Percentiles rank a stretch among this genome's conserved stretches.
Evolutionary conservation across 2,329 filamentous ascomycete species (phyloP).

Genomic region (Colletotrichum simmondsii): DNA sequence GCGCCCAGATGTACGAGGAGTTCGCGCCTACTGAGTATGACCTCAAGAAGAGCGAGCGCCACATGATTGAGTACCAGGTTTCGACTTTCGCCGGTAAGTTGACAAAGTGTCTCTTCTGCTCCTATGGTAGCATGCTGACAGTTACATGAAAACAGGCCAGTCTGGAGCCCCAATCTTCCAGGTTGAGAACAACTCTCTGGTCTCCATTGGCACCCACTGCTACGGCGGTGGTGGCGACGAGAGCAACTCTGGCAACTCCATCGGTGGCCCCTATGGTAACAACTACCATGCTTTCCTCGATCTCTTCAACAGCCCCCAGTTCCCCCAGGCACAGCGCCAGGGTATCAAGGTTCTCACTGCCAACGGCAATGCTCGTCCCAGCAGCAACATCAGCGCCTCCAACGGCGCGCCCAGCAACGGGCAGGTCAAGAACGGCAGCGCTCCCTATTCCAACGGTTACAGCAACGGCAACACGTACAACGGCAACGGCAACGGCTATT

Average conservation of each 20-base stretch:
- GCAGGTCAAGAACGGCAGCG: too few relatives aligned
- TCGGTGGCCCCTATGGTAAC: slow-evolving; percentile 37
- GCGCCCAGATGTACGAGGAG: slow-evolving; percentile 48
- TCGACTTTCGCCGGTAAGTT: slow-evolving; percentile 42
- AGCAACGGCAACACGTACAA: not conserved
- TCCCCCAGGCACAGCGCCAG: not conserved
- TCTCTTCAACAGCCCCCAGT: slow-evolving; percentile 19
- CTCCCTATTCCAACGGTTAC: too few relatives aligned
- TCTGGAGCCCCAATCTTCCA: slow-evolving; percentile 41
- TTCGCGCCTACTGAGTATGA: slow-evolving; percentile 39
- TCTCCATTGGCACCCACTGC: slow-evolving; percentile 42
- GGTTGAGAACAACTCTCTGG: slow-evolving; percentile 9
- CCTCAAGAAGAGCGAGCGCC: slow-evolving; percentile 32
- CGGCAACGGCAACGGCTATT: not conserved
- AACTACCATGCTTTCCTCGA: slow-evolving; percentile 36
- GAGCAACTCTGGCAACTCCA: slow-evolving; percentile 41
- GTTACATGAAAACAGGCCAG: slow-evolving; percentile 37
- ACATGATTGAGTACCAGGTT: slow-evolving; percentile 45
- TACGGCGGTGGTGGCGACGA: slow-evolving; percentile 38
- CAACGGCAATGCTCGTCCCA: not conserved
- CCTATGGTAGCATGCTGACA: not conserved
- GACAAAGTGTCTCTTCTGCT: not conserved
- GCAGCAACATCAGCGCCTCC: not conserved
- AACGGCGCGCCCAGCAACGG: not conserved
- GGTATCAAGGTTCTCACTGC: not conserved